These are phyloP conservation scores for Ustilago vetiveriae DNA, from an alignment of 1,284 basidiomycete genomes.

Conservation along the genomic window DNA sequence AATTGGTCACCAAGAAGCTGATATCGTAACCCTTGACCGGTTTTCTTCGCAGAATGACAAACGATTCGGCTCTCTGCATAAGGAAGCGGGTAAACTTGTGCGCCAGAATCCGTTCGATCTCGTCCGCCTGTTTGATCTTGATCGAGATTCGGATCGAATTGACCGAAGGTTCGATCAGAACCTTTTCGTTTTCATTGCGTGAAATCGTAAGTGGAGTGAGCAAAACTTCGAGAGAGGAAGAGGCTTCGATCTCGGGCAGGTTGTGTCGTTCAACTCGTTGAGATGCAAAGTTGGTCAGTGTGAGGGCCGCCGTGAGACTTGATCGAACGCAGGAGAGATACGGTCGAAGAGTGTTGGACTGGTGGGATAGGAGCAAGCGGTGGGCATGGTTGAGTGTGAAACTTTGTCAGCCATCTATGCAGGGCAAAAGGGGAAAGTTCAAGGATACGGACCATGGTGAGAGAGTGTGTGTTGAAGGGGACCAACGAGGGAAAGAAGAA, in stretches of 20 bases:
- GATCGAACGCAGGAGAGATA: constrained; percentile 95
- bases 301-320: constrained; percentile 95
- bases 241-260: constrained; percentile 74
- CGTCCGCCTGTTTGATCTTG: constrained; percentile 98
- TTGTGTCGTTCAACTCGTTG: constrained; percentile 74
- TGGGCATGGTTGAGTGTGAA: background rate
- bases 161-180: constrained; percentile 94
- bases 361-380: background rate
- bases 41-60: constrained; percentile 92
- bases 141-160: constrained; percentile 97
- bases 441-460: no score
- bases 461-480: no score
- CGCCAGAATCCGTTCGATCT: constrained; percentile 95
- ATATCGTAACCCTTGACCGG: constrained; percentile 91
- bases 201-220: constrained; percentile 92
- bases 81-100: constrained; percentile 99
- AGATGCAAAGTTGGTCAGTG: constrained; percentile 95
- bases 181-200: constrained; percentile 94
- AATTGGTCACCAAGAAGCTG: constrained; percentile 97
- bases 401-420: no score
- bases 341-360: constrained; percentile 80
- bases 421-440: background rate
- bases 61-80: constrained; percentile 97
- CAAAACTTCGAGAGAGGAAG: constrained; percentile 74
- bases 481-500: no score